Evolutionary conservation across 129 eudicot species (phyloP).

Genomic region (Pittosporum tobira): DNA sequence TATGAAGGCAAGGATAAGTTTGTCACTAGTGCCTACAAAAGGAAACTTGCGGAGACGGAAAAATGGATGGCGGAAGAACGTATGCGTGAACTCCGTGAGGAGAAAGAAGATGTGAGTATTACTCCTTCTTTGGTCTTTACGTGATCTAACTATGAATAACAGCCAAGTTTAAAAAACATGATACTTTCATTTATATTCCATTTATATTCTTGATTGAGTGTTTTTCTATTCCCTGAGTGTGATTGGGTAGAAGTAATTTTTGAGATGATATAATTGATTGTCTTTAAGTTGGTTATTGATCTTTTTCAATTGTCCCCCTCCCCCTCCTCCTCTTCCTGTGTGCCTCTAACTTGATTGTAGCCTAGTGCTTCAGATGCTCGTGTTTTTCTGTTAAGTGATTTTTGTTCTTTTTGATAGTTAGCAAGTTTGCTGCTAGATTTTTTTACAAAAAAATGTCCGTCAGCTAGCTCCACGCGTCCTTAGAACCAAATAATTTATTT

Average conservation of each 20-base stretch:
- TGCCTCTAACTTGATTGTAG: not conserved
- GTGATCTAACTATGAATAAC: not conserved
- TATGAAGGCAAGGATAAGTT: conserved; percentile 80
- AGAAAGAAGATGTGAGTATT: conserved; percentile 76
- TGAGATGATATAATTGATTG: not conserved
- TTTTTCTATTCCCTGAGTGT: too few relatives aligned
- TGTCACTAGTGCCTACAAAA: conserved; percentile 84
- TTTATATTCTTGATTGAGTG: not conserved
- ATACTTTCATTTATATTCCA: too few relatives aligned
- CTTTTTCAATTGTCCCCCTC: too few relatives aligned
- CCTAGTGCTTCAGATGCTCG: not conserved
- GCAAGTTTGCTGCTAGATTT: not conserved
- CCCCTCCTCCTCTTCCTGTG: too few relatives aligned
- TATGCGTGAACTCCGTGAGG: conserved; percentile 73
- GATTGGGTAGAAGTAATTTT: not conserved
- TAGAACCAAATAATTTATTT: too few relatives aligned
- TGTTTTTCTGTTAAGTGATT: not conserved
- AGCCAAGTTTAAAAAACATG: not conserved
- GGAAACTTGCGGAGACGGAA: conserved; percentile 88
- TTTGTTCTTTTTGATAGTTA: not conserved
- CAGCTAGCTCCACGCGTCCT: too few relatives aligned
- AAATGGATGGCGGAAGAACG: conserved; percentile 92
- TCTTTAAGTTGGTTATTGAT: not conserved
- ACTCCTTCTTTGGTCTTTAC: conserved; percentile 4
- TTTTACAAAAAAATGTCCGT: not conserved